Conservation (phyloP, 306 rosid genomes). For the Dryas alaskensis region DNA sequence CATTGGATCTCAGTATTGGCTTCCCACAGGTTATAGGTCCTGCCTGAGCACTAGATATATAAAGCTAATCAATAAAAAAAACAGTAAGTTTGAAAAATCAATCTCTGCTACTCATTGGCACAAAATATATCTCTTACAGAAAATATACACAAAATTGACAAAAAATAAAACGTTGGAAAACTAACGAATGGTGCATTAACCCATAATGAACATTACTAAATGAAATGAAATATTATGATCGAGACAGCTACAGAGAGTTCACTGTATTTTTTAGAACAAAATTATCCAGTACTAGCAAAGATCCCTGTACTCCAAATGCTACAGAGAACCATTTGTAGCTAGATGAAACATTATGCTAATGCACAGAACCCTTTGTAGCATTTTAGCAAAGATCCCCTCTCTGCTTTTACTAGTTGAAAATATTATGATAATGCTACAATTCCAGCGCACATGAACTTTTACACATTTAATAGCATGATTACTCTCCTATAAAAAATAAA, state of each 20-base stretch:
- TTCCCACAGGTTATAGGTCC: constrained; percentile 61
- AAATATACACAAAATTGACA: background rate
- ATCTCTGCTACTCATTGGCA: background rate
- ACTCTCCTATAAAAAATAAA: too few relatives aligned
- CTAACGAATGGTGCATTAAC: background rate
- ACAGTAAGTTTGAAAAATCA: background rate
- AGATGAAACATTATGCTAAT: too few relatives aligned
- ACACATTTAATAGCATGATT: background rate
- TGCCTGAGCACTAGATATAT: constrained; percentile 43
- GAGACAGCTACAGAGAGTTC: too few relatives aligned
- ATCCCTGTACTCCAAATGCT: too few relatives aligned
- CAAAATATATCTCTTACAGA: too few relatives aligned
- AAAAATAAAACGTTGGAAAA: background rate
- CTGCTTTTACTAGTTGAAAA: background rate
- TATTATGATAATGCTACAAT: background rate
- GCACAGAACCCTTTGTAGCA: too few relatives aligned
- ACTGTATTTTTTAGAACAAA: too few relatives aligned
- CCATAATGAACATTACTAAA: background rate
- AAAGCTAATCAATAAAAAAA: background rate
- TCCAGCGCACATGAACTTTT: background rate
- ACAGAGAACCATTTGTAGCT: too few relatives aligned
- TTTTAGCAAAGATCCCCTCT: too few relatives aligned
- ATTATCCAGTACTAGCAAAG: too few relatives aligned
- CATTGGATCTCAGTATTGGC: constrained; percentile 58
- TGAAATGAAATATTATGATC: background rate